Evolutionary conservation across 495 filamentous ascomycete species (phyloP).

Genomic region (Hyaloscypha finlandica): DNA sequence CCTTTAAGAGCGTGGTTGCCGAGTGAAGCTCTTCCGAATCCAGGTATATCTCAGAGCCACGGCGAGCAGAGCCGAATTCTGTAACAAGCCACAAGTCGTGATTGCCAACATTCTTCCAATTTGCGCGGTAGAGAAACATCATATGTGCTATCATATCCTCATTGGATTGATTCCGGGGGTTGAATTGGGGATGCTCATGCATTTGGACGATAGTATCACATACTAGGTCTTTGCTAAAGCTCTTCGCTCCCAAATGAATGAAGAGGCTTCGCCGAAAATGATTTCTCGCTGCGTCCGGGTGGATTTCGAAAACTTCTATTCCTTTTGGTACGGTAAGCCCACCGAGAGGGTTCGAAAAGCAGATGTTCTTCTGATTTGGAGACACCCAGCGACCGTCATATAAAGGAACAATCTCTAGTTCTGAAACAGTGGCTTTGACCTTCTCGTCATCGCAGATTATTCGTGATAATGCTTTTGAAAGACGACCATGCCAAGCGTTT

Average conservation of each 20-base stretch:
- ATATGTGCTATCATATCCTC: neutral
- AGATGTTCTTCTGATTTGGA: neutral
- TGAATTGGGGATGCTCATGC: neutral
- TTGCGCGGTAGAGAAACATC: neutral
- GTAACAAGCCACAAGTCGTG: neutral
- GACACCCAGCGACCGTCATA: neutral
- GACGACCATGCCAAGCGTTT: neutral
- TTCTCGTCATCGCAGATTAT: neutral
- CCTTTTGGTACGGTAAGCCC: neutral
- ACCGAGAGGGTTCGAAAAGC: neutral
- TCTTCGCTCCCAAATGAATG: neutral
- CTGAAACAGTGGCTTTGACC: neutral
- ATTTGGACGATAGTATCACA: neutral
- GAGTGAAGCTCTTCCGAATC: neutral
- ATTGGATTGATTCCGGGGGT: neutral
- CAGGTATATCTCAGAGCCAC: neutral
- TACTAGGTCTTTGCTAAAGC: neutral
- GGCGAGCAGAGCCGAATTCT: neutral
- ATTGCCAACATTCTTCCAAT: neutral
- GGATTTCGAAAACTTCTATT: neutral
- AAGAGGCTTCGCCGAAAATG: neutral
- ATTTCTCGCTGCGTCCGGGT: neutral
- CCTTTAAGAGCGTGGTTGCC: neutral
- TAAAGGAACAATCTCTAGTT: conserved; percentile 3
- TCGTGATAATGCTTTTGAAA: neutral